Evolutionary conservation across 2,329 filamentous ascomycete genomes (phyloP).

Genomic region (Exserohilum turcica): DNA sequence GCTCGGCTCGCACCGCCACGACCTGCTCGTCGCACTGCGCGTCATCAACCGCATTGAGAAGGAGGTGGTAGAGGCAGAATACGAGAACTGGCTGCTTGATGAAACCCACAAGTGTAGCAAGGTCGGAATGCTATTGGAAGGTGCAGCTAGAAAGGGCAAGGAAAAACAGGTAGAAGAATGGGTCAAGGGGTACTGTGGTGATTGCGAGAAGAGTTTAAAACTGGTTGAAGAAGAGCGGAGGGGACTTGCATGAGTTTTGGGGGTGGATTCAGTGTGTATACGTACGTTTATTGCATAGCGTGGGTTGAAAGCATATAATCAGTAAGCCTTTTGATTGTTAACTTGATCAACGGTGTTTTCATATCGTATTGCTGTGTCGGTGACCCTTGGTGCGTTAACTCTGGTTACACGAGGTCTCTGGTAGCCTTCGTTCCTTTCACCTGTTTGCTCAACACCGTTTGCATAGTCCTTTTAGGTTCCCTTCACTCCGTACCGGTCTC

Average conservation of each 20-base stretch:
- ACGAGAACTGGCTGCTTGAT: constrained; percentile 87
- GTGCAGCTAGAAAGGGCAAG: constrained; percentile 43
- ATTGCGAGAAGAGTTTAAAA: constrained; percentile 55
- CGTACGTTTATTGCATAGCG: constrained; percentile 1
- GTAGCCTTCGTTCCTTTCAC: too few species aligned
- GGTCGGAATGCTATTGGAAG: constrained; percentile 55
- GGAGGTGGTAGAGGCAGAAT: constrained; percentile 84
- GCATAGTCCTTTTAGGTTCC: too few species aligned
- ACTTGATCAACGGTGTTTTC: background rate
- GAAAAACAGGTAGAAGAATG: constrained; percentile 58
- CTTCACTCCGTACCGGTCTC: too few species aligned
- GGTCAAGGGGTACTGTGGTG: constrained; percentile 67
- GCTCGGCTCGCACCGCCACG: constrained; percentile 83
- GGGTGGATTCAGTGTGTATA: background rate
- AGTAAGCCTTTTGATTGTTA: too few species aligned
- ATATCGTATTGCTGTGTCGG: too few species aligned
- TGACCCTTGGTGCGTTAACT: too few species aligned
- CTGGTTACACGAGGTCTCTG: too few species aligned
- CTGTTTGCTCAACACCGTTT: too few species aligned
- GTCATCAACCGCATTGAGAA: constrained; percentile 87
- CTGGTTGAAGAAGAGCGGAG: constrained; percentile 13
- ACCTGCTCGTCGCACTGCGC: constrained; percentile 86
- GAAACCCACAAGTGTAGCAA: constrained; percentile 78
- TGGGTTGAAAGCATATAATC: background rate
- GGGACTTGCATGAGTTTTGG: constrained; percentile 13